A percentile compares a stretch with the other conserved stretches of the same genome.
Conservation (phyloP, 1,284 basidiomycete genomes). For the Malassezia yamatoensis region DNA sequence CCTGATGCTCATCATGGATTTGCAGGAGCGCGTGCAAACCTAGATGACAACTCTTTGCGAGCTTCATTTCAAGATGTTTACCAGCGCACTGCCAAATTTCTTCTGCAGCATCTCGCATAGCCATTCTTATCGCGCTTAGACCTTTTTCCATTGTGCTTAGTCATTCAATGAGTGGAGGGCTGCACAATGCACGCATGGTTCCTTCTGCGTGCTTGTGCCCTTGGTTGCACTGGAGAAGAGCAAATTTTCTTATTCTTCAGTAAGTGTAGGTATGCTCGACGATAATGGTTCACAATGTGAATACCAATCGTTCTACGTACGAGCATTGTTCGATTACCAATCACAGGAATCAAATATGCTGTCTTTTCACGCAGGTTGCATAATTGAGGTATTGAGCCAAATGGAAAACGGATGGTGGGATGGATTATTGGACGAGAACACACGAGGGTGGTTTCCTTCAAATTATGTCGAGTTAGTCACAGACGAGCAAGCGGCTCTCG, state of each 20-base stretch:
- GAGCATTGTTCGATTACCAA: conserved; percentile 77
- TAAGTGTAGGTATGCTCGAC: background rate
- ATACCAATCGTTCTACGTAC: conserved; percentile 61
- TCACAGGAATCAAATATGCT: conserved; percentile 70
- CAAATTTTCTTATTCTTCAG: background rate
- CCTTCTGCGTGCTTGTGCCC: background rate
- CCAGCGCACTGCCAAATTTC: conserved; percentile 33
- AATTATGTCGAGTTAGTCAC: conserved; percentile 78
- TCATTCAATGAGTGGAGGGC: background rate
- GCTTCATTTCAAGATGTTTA: conserved; percentile 62
- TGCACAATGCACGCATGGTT: background rate
- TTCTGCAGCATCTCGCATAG: conserved; percentile 7
- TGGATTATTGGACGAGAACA: conserved; percentile 61
- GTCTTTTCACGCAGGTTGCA: conserved; percentile 71
- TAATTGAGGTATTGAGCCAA: conserved; percentile 86
- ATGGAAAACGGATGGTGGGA: conserved; percentile 98
- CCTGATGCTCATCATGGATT: conserved; percentile 54
- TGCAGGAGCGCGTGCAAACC: conserved; percentile 61
- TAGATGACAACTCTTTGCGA: conserved; percentile 58
- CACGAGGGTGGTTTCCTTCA: conserved; percentile 88
- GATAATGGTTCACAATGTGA: background rate
- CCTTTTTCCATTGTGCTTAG: conserved; percentile 4
- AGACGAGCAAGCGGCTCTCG: conserved; percentile 56
- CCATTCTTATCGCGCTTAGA: background rate
- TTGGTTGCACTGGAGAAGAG: background rate